A percentile compares a stretch with the other conserved stretches of the same genome.
Conservation (phyloP, 257 asterid genomes). For the Ocimum tenuiflorum region DNA sequence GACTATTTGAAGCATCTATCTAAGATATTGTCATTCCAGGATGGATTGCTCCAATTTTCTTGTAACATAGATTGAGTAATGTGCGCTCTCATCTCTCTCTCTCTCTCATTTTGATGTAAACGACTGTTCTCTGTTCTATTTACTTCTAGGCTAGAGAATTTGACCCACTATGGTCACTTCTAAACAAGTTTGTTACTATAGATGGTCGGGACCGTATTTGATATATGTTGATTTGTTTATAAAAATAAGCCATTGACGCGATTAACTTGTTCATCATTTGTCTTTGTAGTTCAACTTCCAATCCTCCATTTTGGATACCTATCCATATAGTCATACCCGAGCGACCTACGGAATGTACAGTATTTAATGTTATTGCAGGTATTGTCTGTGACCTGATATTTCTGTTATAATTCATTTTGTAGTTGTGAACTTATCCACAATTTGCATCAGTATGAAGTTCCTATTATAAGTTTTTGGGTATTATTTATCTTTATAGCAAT, state of each 20-base stretch:
- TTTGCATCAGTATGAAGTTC: background rate
- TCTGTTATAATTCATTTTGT: background rate
- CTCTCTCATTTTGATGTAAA: background rate
- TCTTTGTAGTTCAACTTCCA: constrained; percentile 71
- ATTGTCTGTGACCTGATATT: constrained; percentile 22
- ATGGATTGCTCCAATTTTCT: background rate
- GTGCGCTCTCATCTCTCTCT: background rate
- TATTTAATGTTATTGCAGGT: constrained; percentile 97
- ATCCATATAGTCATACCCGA: constrained; percentile 92
- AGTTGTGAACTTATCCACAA: background rate
- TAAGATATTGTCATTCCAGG: background rate
- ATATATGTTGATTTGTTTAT: background rate
- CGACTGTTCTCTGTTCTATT: constrained; percentile 3
- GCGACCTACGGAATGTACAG: constrained; percentile 95
- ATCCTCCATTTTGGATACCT: constrained; percentile 97
- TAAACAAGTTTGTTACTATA: background rate
- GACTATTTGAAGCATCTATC: background rate
- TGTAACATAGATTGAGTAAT: background rate
- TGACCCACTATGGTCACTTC: constrained; percentile 3
- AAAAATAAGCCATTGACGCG: background rate
- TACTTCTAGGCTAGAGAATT: constrained; percentile 6
- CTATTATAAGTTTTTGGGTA: background rate
- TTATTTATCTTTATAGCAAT: background rate
- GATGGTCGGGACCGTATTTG: constrained; percentile 1
- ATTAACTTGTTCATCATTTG: constrained; percentile 14